phyloP scores from a whole-genome alignment of 1,284 basidiomycete genomes.

The Abortiporus biennis region DNA sequence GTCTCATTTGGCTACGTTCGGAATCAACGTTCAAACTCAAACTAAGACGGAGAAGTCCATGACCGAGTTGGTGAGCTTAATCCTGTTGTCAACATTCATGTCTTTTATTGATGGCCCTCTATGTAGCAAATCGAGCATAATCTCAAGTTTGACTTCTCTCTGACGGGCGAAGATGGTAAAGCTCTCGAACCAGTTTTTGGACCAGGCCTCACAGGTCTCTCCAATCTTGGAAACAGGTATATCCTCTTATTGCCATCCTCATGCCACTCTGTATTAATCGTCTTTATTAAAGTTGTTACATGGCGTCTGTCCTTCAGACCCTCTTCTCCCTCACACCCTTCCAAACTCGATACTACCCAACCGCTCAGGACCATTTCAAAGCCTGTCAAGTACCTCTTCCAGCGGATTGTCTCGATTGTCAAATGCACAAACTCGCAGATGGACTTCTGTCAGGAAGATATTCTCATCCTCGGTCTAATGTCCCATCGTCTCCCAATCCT shows the following conservation, averaged over 20 bases:
- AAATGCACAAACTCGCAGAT: constrained; percentile 90
- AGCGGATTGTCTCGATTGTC: constrained; percentile 88
- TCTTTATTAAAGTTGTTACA: constrained; percentile 82
- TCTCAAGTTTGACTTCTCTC: constrained; percentile 90
- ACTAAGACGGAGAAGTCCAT: constrained; percentile 96
- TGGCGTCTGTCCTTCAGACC: constrained; percentile 90
- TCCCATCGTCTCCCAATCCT: constrained; percentile 11
- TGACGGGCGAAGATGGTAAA: constrained; percentile 87
- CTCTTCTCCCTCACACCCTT: constrained; percentile 82
- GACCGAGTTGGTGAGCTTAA: constrained; percentile 79
- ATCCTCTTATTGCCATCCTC: constrained; percentile 13
- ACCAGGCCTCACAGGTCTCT: constrained; percentile 82
- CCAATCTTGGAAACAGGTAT: constrained; percentile 91
- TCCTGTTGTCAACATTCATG: not conserved
- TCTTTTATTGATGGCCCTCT: not conserved
- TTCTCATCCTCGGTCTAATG: constrained; percentile 50
- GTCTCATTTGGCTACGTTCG: constrained; percentile 75
- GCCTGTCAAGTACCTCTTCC: constrained; percentile 69
- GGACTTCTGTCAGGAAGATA: constrained; percentile 93
- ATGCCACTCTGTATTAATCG: no score
- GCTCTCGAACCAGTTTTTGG: constrained; percentile 89
- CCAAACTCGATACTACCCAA: constrained; percentile 61
- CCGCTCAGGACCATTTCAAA: constrained; percentile 52
- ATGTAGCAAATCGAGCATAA: constrained; percentile 94
- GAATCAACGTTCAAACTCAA: constrained; percentile 81